A percentile compares a stretch with the other conserved stretches of the same genome.
Evolutionary conservation across 805 yeast species (phyloP).

Genomic region (Wickerhamiella siamensis): DNA sequence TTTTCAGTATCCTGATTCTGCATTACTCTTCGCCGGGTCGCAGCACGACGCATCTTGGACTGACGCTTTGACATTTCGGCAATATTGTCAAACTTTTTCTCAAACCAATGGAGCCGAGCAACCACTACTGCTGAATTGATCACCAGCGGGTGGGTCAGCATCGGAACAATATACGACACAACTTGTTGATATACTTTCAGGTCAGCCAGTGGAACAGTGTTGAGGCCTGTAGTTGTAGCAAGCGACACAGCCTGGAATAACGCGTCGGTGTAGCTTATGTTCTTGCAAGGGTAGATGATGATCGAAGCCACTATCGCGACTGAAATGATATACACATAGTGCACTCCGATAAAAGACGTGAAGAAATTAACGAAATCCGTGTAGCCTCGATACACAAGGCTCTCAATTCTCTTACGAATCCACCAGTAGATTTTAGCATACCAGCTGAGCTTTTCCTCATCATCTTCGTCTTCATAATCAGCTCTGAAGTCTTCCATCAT

Average conservation of each 20-base stretch:
- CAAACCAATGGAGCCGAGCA: conserved; percentile 78
- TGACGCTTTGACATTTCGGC: conserved; percentile 62
- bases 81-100: conserved; percentile 71
- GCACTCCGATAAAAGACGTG: conserved; percentile 18
- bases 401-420: too few relatives aligned
- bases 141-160: conserved; percentile 72
- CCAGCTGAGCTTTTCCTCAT: not conserved
- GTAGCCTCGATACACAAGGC: too few relatives aligned
- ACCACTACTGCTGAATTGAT: conserved; percentile 70
- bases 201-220: conserved; percentile 55
- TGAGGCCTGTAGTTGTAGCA: conserved; percentile 83
- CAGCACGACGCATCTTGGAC: conserved; percentile 68
- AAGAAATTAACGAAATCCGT: too few relatives aligned
- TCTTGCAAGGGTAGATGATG: conserved; percentile 59
- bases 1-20: conserved; percentile 24
- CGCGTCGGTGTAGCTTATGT: conserved; percentile 58
- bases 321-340: conserved; percentile 45
- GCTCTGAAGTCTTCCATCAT: not conserved
- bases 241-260: conserved; percentile 66
- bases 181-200: conserved; percentile 69
- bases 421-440: not conserved
- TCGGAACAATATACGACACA: conserved; percentile 44
- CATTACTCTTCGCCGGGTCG: conserved; percentile 29
- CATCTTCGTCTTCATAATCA: not conserved
- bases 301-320: conserved; percentile 57